These are phyloP conservation scores for Irpex rosettiformis DNA, from an alignment of 1,284 basidiomycete species.

Conservation along the genomic window DNA sequence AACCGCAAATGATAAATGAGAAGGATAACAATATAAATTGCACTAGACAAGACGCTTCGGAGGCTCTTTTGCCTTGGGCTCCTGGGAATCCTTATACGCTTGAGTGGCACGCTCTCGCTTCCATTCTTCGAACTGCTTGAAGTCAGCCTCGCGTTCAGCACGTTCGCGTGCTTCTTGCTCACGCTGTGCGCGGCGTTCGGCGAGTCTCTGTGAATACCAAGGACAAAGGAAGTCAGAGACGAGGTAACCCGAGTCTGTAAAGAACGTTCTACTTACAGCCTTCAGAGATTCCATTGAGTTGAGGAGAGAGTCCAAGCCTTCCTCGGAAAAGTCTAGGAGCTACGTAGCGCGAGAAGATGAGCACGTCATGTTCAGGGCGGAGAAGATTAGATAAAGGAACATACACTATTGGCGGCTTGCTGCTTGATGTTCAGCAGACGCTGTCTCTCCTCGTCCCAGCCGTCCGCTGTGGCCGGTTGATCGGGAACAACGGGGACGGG, in stretches of 20 bases:
- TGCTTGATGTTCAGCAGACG: constrained; percentile 42
- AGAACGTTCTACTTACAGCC: constrained; percentile 38
- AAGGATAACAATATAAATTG: too few relatives aligned
- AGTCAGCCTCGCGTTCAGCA: constrained; percentile 31
- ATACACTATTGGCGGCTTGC: constrained; percentile 54
- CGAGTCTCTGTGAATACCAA: constrained; percentile 46
- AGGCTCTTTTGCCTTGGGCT: constrained; percentile 15
- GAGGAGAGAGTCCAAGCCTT: constrained; percentile 61
- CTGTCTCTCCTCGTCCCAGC: constrained; percentile 32
- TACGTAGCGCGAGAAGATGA: constrained; percentile 22
- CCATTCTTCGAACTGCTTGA: constrained; percentile 33
- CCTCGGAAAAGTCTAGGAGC: constrained; percentile 66
- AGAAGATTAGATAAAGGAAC: constrained; percentile 20
- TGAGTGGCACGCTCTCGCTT: constrained; percentile 15
- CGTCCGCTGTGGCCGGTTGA: constrained; percentile 3
- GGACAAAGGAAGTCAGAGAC: not conserved
- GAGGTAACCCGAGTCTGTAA: not conserved
- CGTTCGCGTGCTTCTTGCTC: constrained; percentile 36
- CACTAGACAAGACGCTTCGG: constrained; percentile 20
- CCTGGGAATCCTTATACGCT: constrained; percentile 15
- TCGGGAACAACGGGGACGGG: not conserved
- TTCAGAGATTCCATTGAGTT: constrained; percentile 55
- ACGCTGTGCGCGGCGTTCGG: constrained; percentile 52
- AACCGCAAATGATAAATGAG: too few relatives aligned
- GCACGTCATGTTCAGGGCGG: constrained; percentile 1